These are phyloP conservation scores for Syncephalastrum monosporum DNA, from an alignment of 371 early-diverging fungal species.

Conservation along the genomic window DNA sequence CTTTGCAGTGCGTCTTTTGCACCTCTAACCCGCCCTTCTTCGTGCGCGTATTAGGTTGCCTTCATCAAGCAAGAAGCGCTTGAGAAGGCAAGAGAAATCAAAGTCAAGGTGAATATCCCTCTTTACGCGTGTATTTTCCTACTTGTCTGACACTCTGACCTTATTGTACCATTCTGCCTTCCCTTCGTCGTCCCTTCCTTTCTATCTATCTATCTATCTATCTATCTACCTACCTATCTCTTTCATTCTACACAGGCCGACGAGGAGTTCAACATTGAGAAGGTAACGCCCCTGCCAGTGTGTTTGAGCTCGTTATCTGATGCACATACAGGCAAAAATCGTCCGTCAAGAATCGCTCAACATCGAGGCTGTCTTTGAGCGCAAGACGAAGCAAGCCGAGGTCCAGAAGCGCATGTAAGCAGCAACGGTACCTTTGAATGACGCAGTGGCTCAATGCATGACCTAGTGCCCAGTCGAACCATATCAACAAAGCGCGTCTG, in stretches of 20 bases:
- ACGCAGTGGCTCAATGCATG: not conserved
- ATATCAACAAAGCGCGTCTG: slow-evolving; percentile 93
- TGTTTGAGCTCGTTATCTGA: slow-evolving; percentile 7
- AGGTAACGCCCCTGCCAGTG: slow-evolving; percentile 53
- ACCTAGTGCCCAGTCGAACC: slow-evolving; percentile 88
- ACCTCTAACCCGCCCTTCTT: not conserved
- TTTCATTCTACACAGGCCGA: slow-evolving; percentile 66
- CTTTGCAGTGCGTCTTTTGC: not conserved
- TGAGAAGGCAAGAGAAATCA: slow-evolving; percentile 97
- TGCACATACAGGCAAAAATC: slow-evolving; percentile 72
- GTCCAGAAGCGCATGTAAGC: slow-evolving; percentile 84
- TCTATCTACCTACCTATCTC: not conserved
- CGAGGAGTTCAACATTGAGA: slow-evolving; percentile 99
- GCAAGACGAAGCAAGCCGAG: slow-evolving; percentile 90
- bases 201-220: slow-evolving; percentile 1
- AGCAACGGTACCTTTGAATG: not conserved
- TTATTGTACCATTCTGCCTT: not conserved
- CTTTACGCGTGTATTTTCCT: not conserved
- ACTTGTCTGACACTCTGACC: slow-evolving; percentile 3
- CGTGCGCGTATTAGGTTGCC: slow-evolving; percentile 54
- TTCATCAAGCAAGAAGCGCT: slow-evolving; percentile 98
- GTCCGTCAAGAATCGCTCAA: slow-evolving; percentile 89
- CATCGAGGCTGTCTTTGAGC: slow-evolving; percentile 87
- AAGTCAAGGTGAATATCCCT: slow-evolving; percentile 78
- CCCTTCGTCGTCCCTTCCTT: not conserved